Percentiles rank a stretch among this genome's conserved stretches.
phyloP scores from a whole-genome alignment of 352 stramenopile genomes.

The Globisporangium emineosum region DNA sequence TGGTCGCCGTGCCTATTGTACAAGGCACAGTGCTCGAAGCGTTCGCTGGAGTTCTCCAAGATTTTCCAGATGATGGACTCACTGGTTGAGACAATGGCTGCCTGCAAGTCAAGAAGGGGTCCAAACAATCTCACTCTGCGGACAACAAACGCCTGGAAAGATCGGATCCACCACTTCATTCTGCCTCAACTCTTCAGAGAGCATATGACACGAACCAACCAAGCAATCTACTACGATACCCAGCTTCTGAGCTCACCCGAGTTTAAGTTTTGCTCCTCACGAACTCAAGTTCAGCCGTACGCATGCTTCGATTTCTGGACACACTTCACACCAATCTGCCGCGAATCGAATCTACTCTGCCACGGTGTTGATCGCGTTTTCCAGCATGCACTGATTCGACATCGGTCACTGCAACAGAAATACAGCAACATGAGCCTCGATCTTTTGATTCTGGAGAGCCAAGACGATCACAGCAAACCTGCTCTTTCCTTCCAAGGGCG shows the following conservation, averaged over 20 bases:
- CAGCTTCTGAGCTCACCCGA: background rate
- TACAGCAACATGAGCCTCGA: conserved; percentile 5
- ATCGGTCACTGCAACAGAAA: background rate
- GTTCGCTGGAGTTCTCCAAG: background rate
- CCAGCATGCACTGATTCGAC: background rate
- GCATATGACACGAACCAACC: background rate
- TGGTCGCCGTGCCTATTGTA: conserved; percentile 25
- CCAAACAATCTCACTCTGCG: background rate
- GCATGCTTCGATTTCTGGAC: conserved; percentile 12
- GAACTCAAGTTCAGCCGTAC: conserved; percentile 2
- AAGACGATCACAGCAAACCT: conserved; percentile 2
- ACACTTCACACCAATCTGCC: conserved; percentile 2
- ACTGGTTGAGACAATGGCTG: conserved; percentile 16
- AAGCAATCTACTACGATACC: conserved; percentile 1
- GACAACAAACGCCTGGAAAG: background rate
- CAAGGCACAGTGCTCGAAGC: background rate
- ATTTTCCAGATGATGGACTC: conserved; percentile 20
- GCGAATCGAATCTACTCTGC: background rate
- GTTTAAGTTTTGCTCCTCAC: background rate
- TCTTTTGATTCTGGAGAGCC: conserved; percentile 2
- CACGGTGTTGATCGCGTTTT: background rate
- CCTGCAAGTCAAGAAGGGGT: background rate
- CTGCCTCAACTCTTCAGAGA: background rate
- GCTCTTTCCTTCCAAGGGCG: conserved; percentile 7
- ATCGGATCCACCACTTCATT: conserved; percentile 1